phyloP scores from a whole-genome alignment of 345 rosid species.

The Sapria himalayana region DNA sequence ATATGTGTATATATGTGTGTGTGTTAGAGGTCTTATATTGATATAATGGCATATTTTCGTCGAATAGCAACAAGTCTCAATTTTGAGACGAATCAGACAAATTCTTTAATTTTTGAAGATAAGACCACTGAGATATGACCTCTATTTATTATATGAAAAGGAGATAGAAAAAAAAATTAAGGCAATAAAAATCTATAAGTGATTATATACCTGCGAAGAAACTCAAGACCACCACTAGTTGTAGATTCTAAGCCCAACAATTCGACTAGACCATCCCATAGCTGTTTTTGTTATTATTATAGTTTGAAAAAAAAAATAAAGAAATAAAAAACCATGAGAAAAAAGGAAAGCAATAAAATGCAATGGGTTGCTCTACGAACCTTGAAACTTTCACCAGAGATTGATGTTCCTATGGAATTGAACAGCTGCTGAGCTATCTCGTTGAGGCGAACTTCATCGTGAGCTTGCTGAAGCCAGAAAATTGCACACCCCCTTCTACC shows the following conservation, averaged over 20 bases:
- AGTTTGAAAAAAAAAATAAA: conserved; percentile 7
- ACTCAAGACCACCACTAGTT: conserved; percentile 75
- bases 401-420: conserved; percentile 78
- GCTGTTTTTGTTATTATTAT: too few relatives aligned
- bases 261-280: conserved; percentile 90
- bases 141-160: too few relatives aligned
- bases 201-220: conserved; percentile 86
- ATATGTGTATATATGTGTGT: too few relatives aligned
- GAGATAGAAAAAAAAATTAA: too few relatives aligned
- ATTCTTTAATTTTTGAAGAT: too few relatives aligned
- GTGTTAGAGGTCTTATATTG: too few relatives aligned
- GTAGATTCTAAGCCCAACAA: conserved; percentile 66
- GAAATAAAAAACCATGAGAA: background rate
- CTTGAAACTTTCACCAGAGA: conserved; percentile 85
- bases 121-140: too few relatives aligned
- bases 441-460: conserved; percentile 43
- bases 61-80: too few relatives aligned
- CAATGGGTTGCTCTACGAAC: conserved; percentile 13
- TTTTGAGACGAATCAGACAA: background rate
- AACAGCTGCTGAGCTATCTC: conserved; percentile 75
- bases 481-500: conserved; percentile 75
- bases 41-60: too few relatives aligned
- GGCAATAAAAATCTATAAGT: too few relatives aligned
- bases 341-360: conserved; percentile 1
- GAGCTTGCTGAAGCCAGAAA: conserved; percentile 92